Base-by-base conservation (phyloP, 1,139 yeast genomes). In the Saccharomyces hybrid region DNA sequence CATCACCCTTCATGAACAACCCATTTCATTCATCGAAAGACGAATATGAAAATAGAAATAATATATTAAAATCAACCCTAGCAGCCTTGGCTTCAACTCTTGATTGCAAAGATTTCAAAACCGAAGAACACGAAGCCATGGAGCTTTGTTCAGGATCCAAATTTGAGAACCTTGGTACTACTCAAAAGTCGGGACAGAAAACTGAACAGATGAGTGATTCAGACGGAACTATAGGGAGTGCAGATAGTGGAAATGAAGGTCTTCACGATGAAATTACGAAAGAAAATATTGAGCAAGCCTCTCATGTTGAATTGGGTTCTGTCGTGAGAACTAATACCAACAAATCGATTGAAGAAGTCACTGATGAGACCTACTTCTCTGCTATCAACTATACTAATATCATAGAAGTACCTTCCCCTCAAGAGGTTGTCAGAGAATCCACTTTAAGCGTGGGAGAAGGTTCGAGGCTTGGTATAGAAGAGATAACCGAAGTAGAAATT, bases 1-100 rank as follows among this genome's bases (percentile, higher is more conserved):
- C 16, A 47, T 47, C 49, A 16, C 49, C 49, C 28, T 47, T 47
- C 49, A 47, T 19, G 49, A 27, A 27, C 19, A 27, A 47, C 28
- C 49, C 49, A 21, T 47, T 47, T 47, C 46, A 42, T 42, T 42
- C 26, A 16, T 21, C 46, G 5, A 42, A 21, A 2, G 26, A 42
- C 4, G 46, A 21, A 14, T 42, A 42, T 42, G 21, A 21, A 42
- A 42, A 21, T 42, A 21, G 9, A 42, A 42, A 42, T 21, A 16
- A 42, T 4, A 42, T 21, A 42, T 16, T 16, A 16, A 16, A 21
- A 42, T 21, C 46, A 42, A 42, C 24, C 4, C 12, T 16, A 9
- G 26, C 46, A 3, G 26, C 26, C 46, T 16, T 21, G 26, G 46
- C 26, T 21, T 42, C 46, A 42, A 16, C 46, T 3, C 4, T 42